Conservation (phyloP, 2,329 filamentous ascomycete species). For the Penicillium sp. region DNA sequence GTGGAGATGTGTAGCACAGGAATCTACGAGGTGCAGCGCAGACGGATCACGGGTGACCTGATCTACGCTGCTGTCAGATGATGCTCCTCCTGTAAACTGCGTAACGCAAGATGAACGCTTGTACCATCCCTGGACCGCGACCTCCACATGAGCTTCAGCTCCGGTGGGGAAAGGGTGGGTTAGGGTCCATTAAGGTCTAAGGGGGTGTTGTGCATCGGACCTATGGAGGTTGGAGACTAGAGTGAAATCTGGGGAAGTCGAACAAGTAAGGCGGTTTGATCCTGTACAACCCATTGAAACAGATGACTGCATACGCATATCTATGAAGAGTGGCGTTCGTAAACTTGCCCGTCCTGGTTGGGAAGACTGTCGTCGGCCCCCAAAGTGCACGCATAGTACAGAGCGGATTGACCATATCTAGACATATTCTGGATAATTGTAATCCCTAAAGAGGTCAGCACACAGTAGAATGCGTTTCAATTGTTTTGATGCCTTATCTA, state of each 20-base stretch:
- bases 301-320: not conserved
- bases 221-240: not conserved
- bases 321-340: not conserved
- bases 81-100: not conserved
- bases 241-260: not conserved
- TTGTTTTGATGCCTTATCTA: not conserved
- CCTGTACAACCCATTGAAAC: slow-evolving; percentile 1
- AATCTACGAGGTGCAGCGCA: too few relatives aligned
- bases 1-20: too few relatives aligned
- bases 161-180: too few relatives aligned
- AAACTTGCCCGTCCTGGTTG: too few relatives aligned
- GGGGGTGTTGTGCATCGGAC: too few relatives aligned
- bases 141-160: slow-evolving; percentile 4
- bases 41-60: too few relatives aligned
- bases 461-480: not conserved
- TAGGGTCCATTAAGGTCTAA: not conserved
- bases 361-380: not conserved
- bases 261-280: slow-evolving; percentile 2
- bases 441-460: not conserved
- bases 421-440: not conserved
- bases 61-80: too few relatives aligned
- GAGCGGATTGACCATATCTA: not conserved
- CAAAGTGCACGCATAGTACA: not conserved
- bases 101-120: too few relatives aligned
- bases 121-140: not conserved